A percentile compares a stretch with the other conserved stretches of the same genome.
Evolutionary conservation across 768 basidiomycete genomes (phyloP).

Genomic region (Xerocomellus dryophilus): DNA sequence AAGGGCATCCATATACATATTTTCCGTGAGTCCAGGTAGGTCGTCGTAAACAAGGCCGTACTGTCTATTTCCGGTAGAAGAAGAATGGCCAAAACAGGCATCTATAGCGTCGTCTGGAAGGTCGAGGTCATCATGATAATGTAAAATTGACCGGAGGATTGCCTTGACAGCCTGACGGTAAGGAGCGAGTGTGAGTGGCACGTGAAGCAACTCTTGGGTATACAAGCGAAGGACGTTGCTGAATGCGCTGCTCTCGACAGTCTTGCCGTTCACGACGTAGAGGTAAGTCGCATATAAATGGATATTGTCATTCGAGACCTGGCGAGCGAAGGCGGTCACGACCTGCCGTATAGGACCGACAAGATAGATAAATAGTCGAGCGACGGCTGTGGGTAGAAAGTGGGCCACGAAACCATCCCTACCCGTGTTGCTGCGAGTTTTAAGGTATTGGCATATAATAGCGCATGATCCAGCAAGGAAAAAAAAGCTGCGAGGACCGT

Average conservation of each 20-base stretch:
- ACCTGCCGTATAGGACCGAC: not conserved
- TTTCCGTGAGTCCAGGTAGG: too few relatives aligned
- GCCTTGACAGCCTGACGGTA: not conserved
- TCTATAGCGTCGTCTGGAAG: not conserved
- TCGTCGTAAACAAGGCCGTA: not conserved
- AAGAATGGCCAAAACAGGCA: not conserved
- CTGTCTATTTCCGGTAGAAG: not conserved
- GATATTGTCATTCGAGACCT: too few relatives aligned
- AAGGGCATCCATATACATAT: too few relatives aligned
- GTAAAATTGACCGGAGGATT: not conserved
- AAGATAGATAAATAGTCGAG: slow-evolving; percentile 1
- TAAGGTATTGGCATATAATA: not conserved
- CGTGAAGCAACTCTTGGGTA: not conserved
- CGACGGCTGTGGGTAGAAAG: not conserved
- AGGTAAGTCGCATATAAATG: too few relatives aligned
- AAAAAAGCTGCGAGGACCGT: not conserved
- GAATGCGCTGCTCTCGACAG: not conserved
- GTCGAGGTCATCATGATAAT: not conserved
- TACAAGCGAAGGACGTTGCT: not conserved
- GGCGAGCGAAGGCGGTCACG: too few relatives aligned
- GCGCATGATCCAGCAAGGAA: not conserved
- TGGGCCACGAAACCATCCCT: not conserved
- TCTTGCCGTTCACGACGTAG: not conserved
- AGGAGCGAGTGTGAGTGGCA: not conserved
- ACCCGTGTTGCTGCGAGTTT: not conserved